phyloP scores from a whole-genome alignment of 805 yeast species.

The Pichia nanzhaoensis region DNA sequence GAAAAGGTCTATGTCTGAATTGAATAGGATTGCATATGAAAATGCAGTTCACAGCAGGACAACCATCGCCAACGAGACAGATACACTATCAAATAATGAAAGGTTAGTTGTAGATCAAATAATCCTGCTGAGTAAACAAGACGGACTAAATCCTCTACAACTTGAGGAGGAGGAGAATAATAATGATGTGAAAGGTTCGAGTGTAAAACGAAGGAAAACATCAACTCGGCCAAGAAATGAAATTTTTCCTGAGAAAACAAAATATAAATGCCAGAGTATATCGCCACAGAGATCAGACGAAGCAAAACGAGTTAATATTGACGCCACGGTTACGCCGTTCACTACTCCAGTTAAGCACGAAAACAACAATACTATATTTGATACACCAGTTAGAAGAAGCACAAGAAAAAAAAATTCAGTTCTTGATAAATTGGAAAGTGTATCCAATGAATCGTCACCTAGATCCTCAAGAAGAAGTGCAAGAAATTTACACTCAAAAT shows the following conservation, averaged over 20 bases:
- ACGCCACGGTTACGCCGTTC: background rate
- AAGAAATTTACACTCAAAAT: conserved; percentile 9
- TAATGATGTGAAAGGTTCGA: background rate
- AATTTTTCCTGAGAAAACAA: background rate
- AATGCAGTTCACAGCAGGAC: conserved; percentile 32
- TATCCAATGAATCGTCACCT: conserved; percentile 5
- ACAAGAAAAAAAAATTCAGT: background rate
- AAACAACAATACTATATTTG: too few species aligned
- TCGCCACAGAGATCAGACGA: background rate
- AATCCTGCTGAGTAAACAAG: conserved; percentile 32
- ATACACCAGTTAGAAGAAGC: conserved; percentile 6
- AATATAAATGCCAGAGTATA: background rate
- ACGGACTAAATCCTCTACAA: conserved; percentile 19
- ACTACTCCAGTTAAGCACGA: background rate
- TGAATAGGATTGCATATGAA: conserved; percentile 43
- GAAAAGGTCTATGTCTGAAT: conserved; percentile 31
- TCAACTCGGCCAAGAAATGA: background rate
- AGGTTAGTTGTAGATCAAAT: conserved; percentile 40
- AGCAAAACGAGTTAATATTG: too few species aligned
- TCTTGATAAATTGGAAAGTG: conserved; percentile 1
- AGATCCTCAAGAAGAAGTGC: conserved; percentile 2
- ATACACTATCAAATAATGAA: conserved; percentile 35
- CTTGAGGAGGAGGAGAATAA: conserved; percentile 18
- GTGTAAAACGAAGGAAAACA: background rate
- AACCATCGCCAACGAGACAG: conserved; percentile 28